phyloP scores from a whole-genome alignment of 2,329 filamentous ascomycete genomes.

The Aspergillus carbonarius region DNA sequence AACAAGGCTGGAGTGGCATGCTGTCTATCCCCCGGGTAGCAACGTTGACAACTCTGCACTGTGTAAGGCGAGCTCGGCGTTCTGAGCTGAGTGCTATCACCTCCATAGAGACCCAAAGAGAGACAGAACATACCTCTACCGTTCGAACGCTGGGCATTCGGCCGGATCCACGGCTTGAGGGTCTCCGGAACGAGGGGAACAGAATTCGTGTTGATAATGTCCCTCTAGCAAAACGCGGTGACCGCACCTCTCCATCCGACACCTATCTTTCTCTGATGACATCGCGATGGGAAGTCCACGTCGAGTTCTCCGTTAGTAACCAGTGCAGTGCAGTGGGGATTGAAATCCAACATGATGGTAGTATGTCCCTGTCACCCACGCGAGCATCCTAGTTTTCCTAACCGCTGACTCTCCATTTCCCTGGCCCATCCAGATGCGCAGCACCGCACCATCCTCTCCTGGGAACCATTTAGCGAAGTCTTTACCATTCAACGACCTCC shows the following conservation, averaged over 20 bases:
- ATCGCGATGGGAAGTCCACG: slow-evolving; percentile 26
- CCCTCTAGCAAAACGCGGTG: not conserved
- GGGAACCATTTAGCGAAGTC: slow-evolving; percentile 39
- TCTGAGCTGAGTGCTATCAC: slow-evolving; percentile 43
- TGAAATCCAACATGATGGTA: slow-evolving; percentile 28
- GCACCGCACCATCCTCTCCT: slow-evolving; percentile 41
- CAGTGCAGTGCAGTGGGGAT: slow-evolving; percentile 30
- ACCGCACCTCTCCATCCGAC: not conserved
- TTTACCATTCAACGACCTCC: slow-evolving; percentile 42
- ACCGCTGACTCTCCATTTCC: not conserved
- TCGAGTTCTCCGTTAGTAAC: slow-evolving; percentile 27
- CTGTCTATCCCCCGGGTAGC: slow-evolving; percentile 50
- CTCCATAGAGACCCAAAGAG: slow-evolving; percentile 37
- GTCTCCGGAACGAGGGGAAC: slow-evolving; percentile 28
- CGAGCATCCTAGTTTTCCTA: not conserved
- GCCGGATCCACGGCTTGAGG: slow-evolving; percentile 27
- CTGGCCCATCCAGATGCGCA: slow-evolving; percentile 21
- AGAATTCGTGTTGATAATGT: not conserved
- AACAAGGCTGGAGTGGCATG: slow-evolving; percentile 52
- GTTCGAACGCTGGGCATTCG: slow-evolving; percentile 46
- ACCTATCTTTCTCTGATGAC: slow-evolving; percentile 13
- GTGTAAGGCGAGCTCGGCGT: slow-evolving; percentile 39
- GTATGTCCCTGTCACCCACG: not conserved
- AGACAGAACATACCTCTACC: slow-evolving; percentile 33
- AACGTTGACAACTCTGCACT: slow-evolving; percentile 38